A percentile compares a stretch with the other conserved stretches of the same genome.
These are phyloP conservation scores for Zalaria obscura DNA, from an alignment of 2,329 filamentous ascomycete species.

Conservation along the genomic window DNA sequence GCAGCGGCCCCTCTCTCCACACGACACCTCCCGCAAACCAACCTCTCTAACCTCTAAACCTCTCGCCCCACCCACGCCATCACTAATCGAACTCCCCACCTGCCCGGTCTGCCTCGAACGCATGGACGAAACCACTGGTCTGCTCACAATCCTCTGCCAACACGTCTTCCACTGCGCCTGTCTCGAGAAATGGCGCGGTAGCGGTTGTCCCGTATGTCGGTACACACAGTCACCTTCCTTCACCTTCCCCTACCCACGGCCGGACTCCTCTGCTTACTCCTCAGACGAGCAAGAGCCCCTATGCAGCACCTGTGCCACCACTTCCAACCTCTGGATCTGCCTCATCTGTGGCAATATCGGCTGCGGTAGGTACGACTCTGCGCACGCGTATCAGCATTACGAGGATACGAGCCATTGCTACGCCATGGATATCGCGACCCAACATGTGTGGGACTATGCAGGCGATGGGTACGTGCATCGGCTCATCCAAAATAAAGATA, in stretches of 20 bases:
- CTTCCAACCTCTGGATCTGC: conserved; percentile 85
- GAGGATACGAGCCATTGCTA: conserved; percentile 82
- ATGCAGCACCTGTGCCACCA: conserved; percentile 67
- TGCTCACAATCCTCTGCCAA: conserved; percentile 92
- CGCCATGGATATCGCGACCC: conserved; percentile 80
- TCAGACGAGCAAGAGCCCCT: conserved; percentile 48
- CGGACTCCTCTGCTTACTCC: conserved; percentile 12
- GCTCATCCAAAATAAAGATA: conserved; percentile 70
- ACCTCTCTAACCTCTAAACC: conserved; percentile 37
- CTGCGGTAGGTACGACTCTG: conserved; percentile 86
- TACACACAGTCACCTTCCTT: conserved; percentile 56
- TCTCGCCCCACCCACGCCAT: conserved; percentile 62
- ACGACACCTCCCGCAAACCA: conserved; percentile 18
- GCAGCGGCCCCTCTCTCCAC: conserved; percentile 11
- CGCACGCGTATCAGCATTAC: conserved; percentile 88
- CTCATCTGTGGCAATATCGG: conserved; percentile 86
- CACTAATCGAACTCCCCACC: conserved; percentile 80
- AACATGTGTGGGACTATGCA: conserved; percentile 96
- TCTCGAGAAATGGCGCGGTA: conserved; percentile 88
- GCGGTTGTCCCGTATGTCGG: conserved; percentile 85
- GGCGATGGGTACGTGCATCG: conserved; percentile 93
- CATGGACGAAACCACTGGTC: conserved; percentile 93
- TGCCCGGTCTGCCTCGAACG: conserved; percentile 93
- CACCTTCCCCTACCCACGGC: conserved; percentile 22
- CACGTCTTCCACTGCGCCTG: conserved; percentile 97